A percentile compares a stretch with the other conserved stretches of the same genome.
These are phyloP conservation scores for Pezicula radicicola DNA, from an alignment of 2,329 filamentous ascomycete species.

Conservation along the genomic window DNA sequence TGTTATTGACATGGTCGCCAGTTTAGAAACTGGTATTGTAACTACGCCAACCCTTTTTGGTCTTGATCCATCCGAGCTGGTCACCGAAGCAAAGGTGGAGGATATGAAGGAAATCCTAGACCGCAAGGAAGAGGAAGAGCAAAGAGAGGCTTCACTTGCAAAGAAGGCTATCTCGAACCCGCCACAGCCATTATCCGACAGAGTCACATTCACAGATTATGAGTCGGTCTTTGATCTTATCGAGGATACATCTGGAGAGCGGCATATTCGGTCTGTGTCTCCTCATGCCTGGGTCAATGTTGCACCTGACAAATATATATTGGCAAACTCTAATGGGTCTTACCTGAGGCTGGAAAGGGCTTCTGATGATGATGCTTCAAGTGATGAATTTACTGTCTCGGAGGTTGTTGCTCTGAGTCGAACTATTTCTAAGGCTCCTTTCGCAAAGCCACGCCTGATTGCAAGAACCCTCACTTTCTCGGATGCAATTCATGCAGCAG, in stretches of 20 bases:
- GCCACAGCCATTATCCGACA: slow-evolving; percentile 7
- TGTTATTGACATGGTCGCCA: slow-evolving; percentile 93
- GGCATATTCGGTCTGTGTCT: slow-evolving; percentile 74
- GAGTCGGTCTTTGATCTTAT: slow-evolving; percentile 89
- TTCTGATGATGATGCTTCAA: slow-evolving; percentile 15
- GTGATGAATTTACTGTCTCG: slow-evolving; percentile 30
- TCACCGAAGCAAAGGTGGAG: slow-evolving; percentile 62
- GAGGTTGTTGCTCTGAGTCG: slow-evolving; percentile 25
- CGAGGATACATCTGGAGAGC: slow-evolving; percentile 74
- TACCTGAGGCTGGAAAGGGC: slow-evolving; percentile 48
- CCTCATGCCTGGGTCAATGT: slow-evolving; percentile 80
- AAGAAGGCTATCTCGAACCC: not conserved
- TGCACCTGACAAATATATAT: slow-evolving; percentile 65
- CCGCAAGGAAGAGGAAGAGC: slow-evolving; percentile 41
- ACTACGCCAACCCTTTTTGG: slow-evolving; percentile 92
- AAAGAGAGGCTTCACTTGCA: slow-evolving; percentile 9
- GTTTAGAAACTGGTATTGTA: slow-evolving; percentile 77
- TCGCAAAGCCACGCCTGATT: slow-evolving; percentile 65
- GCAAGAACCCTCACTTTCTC: slow-evolving; percentile 63
- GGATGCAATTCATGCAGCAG: slow-evolving; percentile 78
- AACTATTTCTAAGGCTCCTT: slow-evolving; percentile 52
- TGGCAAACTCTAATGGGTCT: slow-evolving; percentile 63
- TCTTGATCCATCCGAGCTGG: slow-evolving; percentile 76
- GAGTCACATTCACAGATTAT: slow-evolving; percentile 77
- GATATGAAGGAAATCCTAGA: slow-evolving; percentile 56